Base-by-base conservation (phyloP, 1,284 basidiomycete genomes). In the Boletus holoroseus region DNA sequence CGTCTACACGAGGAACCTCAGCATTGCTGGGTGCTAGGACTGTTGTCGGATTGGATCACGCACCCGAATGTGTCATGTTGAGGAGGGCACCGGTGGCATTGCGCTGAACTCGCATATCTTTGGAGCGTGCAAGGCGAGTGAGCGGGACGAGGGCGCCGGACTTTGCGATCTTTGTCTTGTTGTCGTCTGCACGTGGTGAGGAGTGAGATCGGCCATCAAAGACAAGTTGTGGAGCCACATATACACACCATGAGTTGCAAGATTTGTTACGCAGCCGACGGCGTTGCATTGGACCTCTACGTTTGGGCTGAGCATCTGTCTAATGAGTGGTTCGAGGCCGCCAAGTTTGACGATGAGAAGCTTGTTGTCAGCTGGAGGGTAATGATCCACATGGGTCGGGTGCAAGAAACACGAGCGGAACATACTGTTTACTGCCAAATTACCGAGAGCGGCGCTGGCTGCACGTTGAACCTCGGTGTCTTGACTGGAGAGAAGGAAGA, bases 281-380 rank as follows among this genome's bases (percentile, higher is more conserved):
- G 96, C 96, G 67, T 99, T 99, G 76, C 96, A 99, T 71, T 99
- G 96, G 2, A 99, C 96, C 69, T 99, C 96, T 36, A 99, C 95
- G 67, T 99, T 99, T 5, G 95, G 94, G 62, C 91, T 94, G 50
- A 98, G 83, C 96, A 99, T 99, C 71, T 99, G 96, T 52, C 94
- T 86, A 66, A 99, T 99, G 62, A 99, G 79, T 47, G 95, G 96
- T 69, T 99, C 96, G 37, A 99, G 82, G 46, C 96, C 96, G 45
- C 95, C 95, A 42, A 99, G 82, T 69, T 95, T 94, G 61, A 99
- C 96, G 60, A 99, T 99, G 63, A 98, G 84, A 56, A 99, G 79
- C 73, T 99, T 99, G 81, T 99, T 99, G 70, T 99, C 96, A 55
- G 94, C 94, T 96, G 67, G 35, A 57, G 37, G 40, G 52, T 13